phyloP scores from a whole-genome alignment of 23 red algal genomes.

The Gracilaria domingensis region DNA sequence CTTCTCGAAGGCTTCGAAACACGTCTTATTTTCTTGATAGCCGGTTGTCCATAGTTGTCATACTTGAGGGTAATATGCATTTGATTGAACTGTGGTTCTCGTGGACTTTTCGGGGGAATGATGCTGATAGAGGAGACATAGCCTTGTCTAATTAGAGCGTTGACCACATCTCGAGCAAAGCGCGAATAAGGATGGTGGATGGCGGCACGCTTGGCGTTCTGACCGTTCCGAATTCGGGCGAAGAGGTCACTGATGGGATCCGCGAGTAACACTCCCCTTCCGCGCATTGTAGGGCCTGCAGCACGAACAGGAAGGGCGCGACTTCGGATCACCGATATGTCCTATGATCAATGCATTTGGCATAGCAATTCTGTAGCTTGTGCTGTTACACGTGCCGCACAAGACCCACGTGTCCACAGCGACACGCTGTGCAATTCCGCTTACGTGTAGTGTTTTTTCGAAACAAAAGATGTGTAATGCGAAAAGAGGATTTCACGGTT shows the following conservation, averaged over 20 bases:
- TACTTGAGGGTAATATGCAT: slow-evolving; percentile 71
- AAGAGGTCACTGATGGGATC: slow-evolving; percentile 74
- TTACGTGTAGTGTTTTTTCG: too few relatives aligned
- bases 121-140: slow-evolving; percentile 54
- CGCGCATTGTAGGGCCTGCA: slow-evolving; percentile 29
- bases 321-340: too few relatives aligned
- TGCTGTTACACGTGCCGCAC: background rate
- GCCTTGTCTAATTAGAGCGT: slow-evolving; percentile 54
- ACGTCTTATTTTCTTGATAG: slow-evolving; percentile 50
- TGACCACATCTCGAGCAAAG: slow-evolving; percentile 53
- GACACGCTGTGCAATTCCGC: too few relatives aligned
- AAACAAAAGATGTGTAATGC: too few relatives aligned
- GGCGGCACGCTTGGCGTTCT: slow-evolving; percentile 59
- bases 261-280: slow-evolving; percentile 54
- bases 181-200: slow-evolving; percentile 55
- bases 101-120: slow-evolving; percentile 55
- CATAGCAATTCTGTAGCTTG: background rate
- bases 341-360: too few relatives aligned
- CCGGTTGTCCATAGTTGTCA: slow-evolving; percentile 43
- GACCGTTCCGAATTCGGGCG: slow-evolving; percentile 67
- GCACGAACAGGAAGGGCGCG: too few relatives aligned
- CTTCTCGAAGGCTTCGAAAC: slow-evolving; percentile 69
- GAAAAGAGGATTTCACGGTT: too few relatives aligned
- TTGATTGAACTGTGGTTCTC: slow-evolving; percentile 55
- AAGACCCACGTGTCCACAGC: background rate